Conservation (phyloP, 2,329 filamentous ascomycete genomes). For the Trichophyton verrucosum region DNA sequence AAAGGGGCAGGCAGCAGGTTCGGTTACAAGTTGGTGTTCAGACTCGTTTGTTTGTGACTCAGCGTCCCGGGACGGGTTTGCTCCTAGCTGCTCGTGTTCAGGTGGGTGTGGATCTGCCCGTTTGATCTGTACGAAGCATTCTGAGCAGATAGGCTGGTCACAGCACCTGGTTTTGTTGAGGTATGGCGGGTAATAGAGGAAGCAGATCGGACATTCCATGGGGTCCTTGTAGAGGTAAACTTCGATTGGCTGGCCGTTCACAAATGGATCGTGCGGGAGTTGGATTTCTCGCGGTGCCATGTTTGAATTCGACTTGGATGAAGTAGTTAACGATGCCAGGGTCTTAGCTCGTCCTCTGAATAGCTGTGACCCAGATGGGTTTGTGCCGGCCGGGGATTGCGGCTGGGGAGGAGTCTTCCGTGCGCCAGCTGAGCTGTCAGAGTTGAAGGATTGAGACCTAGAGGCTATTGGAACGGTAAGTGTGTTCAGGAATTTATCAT, state of each 20-base stretch:
- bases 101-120: slow-evolving; percentile 81
- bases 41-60: slow-evolving; percentile 30
- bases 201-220: slow-evolving; percentile 87
- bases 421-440: slow-evolving; percentile 56
- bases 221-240: slow-evolving; percentile 89
- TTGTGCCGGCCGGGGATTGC: slow-evolving; percentile 41
- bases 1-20: slow-evolving; percentile 85
- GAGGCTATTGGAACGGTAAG: slow-evolving; percentile 69
- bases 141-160: slow-evolving; percentile 90
- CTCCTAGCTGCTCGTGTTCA: slow-evolving; percentile 50
- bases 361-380: slow-evolving; percentile 40
- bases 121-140: slow-evolving; percentile 98
- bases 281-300: slow-evolving; percentile 64
- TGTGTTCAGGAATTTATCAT: slow-evolving; percentile 52
- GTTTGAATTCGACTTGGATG: slow-evolving; percentile 65
- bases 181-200: slow-evolving; percentile 87
- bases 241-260: slow-evolving; percentile 89
- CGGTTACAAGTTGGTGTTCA: slow-evolving; percentile 63
- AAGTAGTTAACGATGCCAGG: slow-evolving; percentile 65
- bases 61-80: slow-evolving; percentile 23
- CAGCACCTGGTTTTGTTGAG: slow-evolving; percentile 91
- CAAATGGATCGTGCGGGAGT: slow-evolving; percentile 68
- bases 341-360: slow-evolving; percentile 83
- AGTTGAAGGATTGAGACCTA: slow-evolving; percentile 65
- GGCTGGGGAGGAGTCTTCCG: slow-evolving; percentile 32